phyloP scores from a whole-genome alignment of 108 stramenopile species.

The Nitzschia inconspicua region DNA sequence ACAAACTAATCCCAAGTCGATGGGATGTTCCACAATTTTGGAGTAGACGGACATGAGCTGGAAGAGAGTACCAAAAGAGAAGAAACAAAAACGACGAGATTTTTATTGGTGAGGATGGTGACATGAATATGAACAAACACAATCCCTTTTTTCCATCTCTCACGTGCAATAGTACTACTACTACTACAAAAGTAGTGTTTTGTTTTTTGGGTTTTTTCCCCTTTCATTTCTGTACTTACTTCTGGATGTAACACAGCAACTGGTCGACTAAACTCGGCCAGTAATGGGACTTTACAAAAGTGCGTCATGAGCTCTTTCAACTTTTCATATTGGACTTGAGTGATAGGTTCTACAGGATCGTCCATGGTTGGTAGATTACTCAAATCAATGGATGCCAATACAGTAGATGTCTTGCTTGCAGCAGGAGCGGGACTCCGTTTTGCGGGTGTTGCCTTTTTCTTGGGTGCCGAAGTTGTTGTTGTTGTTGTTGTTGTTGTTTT shows the following conservation, averaged over 20 bases:
- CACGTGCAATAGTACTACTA: too few relatives aligned
- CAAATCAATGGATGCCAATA: background rate
- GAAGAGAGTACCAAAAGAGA: background rate
- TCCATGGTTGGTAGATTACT: constrained; percentile 42
- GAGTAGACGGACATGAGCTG: constrained; percentile 68
- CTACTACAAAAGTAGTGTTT: background rate
- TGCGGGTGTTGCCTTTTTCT: constrained; percentile 20
- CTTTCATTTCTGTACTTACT: constrained; percentile 30
- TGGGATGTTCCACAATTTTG: constrained; percentile 81
- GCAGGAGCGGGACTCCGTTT: background rate
- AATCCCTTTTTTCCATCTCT: background rate
- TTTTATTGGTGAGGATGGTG: background rate
- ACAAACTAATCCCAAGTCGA: constrained; percentile 80
- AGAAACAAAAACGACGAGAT: background rate
- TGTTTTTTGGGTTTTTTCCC: background rate
- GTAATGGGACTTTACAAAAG: constrained; percentile 81
- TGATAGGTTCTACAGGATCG: constrained; percentile 55
- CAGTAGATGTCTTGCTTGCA: background rate
- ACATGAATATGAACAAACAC: background rate
- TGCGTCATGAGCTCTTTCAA: constrained; percentile 67
- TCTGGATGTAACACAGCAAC: constrained; percentile 84
- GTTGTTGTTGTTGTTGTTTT: background rate
- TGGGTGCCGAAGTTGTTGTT: constrained; percentile 9
- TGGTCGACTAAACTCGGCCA: constrained; percentile 87
- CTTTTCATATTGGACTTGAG: constrained; percentile 71